phyloP scores from a whole-genome alignment of 139 green algal species.

The Pycnococcus provasolii region DNA sequence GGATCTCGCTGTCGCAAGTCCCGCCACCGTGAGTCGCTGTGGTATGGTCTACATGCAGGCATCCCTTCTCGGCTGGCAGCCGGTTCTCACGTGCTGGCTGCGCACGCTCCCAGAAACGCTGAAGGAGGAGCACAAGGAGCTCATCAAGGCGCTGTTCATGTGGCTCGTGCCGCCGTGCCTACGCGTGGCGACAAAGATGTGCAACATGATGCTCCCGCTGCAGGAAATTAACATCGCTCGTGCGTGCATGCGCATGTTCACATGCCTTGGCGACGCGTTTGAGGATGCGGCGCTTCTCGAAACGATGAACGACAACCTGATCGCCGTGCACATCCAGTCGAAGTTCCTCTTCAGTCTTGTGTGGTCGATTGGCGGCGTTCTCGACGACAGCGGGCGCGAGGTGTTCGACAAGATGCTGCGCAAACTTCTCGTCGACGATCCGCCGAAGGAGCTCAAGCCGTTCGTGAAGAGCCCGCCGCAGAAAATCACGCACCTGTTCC shows the following conservation, averaged over 20 bases:
- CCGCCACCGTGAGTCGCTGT: conserved; percentile 34
- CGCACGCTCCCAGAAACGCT: conserved; percentile 24
- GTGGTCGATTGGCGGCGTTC: conserved; percentile 57
- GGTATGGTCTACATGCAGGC: conserved; percentile 41
- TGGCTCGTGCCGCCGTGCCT: conserved; percentile 56
- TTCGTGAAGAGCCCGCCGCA: conserved; percentile 26
- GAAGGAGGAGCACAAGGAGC: conserved; percentile 11
- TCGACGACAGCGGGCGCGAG: conserved; percentile 42
- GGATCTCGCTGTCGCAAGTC: conserved; percentile 33
- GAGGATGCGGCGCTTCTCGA: neutral
- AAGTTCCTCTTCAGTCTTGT: conserved; percentile 58
- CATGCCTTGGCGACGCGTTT: neutral
- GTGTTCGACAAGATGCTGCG: conserved; percentile 48
- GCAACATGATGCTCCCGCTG: conserved; percentile 47
- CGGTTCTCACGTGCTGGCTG: conserved; percentile 41
- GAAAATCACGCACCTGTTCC: conserved; percentile 23
- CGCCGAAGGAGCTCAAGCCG: conserved; percentile 22
- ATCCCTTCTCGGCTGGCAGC: conserved; percentile 33
- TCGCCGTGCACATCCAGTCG: conserved; percentile 36
- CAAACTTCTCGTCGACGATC: conserved; percentile 43
- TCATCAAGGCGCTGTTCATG: conserved; percentile 38
- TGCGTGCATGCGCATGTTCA: conserved; percentile 42
- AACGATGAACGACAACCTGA: conserved; percentile 4
- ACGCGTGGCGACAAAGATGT: conserved; percentile 37
- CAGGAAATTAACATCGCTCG: conserved; percentile 48